Conservation (phyloP, 73 alveolate species). For the Paramecium tetraurelia region DNA sequence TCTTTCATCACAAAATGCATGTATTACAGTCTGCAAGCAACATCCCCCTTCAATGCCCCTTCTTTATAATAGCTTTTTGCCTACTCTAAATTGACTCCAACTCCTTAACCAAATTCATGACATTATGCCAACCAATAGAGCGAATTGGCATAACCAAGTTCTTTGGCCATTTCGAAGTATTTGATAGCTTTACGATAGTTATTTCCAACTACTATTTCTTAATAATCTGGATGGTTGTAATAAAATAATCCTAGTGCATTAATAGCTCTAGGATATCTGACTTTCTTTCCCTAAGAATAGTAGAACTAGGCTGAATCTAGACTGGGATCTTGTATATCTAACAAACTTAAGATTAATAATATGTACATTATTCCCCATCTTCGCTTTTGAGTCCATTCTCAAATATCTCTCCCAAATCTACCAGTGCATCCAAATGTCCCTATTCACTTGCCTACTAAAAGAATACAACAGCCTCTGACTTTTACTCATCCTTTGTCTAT, state of each 20-base stretch:
- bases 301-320: slow-evolving; percentile 18
- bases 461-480: neutral
- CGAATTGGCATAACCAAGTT: slow-evolving; percentile 19
- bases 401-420: slow-evolving; percentile 37
- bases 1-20: slow-evolving; percentile 16
- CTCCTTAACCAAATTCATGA: slow-evolving; percentile 31
- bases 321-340: neutral
- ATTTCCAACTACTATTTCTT: slow-evolving; percentile 17
- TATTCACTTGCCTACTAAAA: neutral
- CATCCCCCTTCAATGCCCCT: slow-evolving; percentile 30
- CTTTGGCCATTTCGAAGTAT: slow-evolving; percentile 40
- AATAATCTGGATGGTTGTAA: slow-evolving; percentile 28
- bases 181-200: slow-evolving; percentile 35
- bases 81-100: neutral
- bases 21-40: neutral
- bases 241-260: neutral
- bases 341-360: neutral
- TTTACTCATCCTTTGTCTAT: neutral
- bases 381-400: neutral
- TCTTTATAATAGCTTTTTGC: slow-evolving; percentile 46
- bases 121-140: neutral
- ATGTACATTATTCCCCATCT: neutral
- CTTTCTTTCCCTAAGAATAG: slow-evolving; percentile 17
- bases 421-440: slow-evolving; percentile 49
- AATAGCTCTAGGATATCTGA: slow-evolving; percentile 43